Percentiles rank a stretch among this genome's conserved stretches.
phyloP scores from a whole-genome alignment of 345 rosid species.

The Leavenworthia alabamica region DNA sequence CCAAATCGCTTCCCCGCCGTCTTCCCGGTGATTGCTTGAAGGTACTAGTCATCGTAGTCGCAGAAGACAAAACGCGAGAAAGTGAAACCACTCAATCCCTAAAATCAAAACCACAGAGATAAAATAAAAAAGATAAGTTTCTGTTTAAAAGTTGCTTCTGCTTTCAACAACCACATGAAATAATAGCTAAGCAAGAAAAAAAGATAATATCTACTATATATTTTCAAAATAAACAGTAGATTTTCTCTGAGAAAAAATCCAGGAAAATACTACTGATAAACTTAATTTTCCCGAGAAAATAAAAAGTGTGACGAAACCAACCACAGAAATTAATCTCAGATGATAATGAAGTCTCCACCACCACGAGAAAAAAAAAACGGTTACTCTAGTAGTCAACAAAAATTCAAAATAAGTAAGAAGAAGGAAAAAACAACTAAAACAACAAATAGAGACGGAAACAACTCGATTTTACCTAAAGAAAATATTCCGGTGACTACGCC shows the following conservation, averaged over 20 bases:
- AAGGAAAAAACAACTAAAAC: neutral
- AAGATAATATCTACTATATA: too few species aligned
- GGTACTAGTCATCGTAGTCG: constrained; percentile 36
- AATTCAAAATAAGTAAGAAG: constrained; percentile 17
- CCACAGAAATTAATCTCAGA: neutral
- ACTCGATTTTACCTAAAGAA: constrained; percentile 14
- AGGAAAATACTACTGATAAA: too few species aligned
- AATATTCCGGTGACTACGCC: neutral
- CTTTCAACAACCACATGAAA: constrained; percentile 33
- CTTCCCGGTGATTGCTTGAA: constrained; percentile 38
- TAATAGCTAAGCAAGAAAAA: too few species aligned
- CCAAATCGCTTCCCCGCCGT: constrained; percentile 41
- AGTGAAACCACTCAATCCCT: constrained; percentile 13
- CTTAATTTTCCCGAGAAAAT: too few species aligned
- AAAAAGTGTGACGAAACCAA: neutral
- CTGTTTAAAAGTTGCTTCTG: constrained; percentile 24
- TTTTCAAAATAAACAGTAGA: too few species aligned
- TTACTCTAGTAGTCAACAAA: constrained; percentile 24
- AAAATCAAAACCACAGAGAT: neutral
- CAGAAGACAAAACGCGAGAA: constrained; percentile 33
- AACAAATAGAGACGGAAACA: too few species aligned
- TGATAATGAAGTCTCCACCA: neutral
- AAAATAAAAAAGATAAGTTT: neutral
- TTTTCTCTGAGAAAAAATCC: too few species aligned
- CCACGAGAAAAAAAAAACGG: constrained; percentile 1